Base-by-base conservation (phyloP, 2,329 filamentous ascomycete species). In the Talaromyces sp. region DNA sequence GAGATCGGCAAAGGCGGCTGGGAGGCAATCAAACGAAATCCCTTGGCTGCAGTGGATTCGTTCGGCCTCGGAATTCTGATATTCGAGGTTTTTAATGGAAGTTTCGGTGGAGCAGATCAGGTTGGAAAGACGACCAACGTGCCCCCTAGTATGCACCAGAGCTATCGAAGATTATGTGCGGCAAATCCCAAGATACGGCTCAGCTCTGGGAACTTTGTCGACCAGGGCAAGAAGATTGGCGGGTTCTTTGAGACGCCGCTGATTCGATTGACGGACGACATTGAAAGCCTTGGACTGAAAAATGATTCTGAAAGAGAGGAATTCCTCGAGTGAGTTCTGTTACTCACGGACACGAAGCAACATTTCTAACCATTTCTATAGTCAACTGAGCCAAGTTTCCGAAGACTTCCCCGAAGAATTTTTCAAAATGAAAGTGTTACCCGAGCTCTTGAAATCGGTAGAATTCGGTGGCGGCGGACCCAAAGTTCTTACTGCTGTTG, bases 401-500 rank as follows among this genome's bases (percentile, higher is more conserved):
- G 92, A 97, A 67, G 93, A 99, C 74, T 97, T 98, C 64, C 95
- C 95, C 0, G 93, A 97, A 71, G 95, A 98, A 63, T 99, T 96
- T 75, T 96, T 98, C 82, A 96, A 96, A 73, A 90, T 96, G 84
- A 99, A 98, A 71, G 87, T 99, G 3, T 82, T 99, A 9, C 95
- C 95, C 0, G 95, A 99, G 72, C 80, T 99, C 32, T 83, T 99
- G n/a, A 99, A 98, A 72, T 96, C 93, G 0, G 92, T 98, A n/a
- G 95, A 99, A 71, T 99, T 97, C 74, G 95, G 95, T 8, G 95
- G 93, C 11, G 95, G 95, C 30, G 95, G 95, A 0, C 91, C 93
- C 0, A 96, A 96, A 71, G 93, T 96, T 0, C 90, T 99, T 63
- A 80, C 83, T 1, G 87, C 96, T 1, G 91, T 96, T 47, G 87